Percentiles rank a stretch among this genome's conserved stretches.
Conservation (phyloP, 257 asterid genomes). For the Cordia subcordata region DNA sequence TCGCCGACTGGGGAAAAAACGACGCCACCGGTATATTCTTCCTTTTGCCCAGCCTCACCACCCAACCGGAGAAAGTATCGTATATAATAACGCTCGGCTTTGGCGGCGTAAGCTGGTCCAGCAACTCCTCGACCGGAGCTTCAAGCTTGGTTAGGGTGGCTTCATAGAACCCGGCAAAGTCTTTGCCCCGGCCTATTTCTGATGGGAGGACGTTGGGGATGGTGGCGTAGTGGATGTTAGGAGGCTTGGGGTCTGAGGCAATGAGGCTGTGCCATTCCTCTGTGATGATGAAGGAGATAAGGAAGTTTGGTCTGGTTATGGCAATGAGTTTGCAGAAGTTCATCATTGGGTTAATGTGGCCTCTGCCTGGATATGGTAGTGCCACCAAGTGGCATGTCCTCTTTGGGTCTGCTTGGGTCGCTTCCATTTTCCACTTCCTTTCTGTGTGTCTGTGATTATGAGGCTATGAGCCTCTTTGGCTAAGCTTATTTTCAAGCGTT, state of each 20-base stretch:
- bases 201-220: constrained; percentile 61
- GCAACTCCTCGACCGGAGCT: constrained; percentile 43
- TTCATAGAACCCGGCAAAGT: constrained; percentile 17
- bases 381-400: constrained; percentile 74
- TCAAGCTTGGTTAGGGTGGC: constrained; percentile 37
- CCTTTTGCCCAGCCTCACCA: constrained; percentile 19
- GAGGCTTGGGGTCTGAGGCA: constrained; percentile 29
- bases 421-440: no score
- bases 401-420: no score
- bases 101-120: constrained; percentile 27
- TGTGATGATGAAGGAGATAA: constrained; percentile 40
- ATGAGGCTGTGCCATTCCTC: constrained; percentile 45
- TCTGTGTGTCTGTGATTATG: no score
- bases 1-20: constrained; percentile 47
- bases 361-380: constrained; percentile 79
- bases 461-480: no score
- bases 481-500: no score
- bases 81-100: constrained; percentile 32
- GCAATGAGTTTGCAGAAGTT: constrained; percentile 26
- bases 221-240: constrained; percentile 29
- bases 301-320: constrained; percentile 11
- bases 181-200: constrained; percentile 46
- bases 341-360: constrained; percentile 67
- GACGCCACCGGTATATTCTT: constrained; percentile 51
- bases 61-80: constrained; percentile 41